phyloP scores from a whole-genome alignment of 2,329 filamentous ascomycete genomes.

The Neocucurbitaria cava region DNA sequence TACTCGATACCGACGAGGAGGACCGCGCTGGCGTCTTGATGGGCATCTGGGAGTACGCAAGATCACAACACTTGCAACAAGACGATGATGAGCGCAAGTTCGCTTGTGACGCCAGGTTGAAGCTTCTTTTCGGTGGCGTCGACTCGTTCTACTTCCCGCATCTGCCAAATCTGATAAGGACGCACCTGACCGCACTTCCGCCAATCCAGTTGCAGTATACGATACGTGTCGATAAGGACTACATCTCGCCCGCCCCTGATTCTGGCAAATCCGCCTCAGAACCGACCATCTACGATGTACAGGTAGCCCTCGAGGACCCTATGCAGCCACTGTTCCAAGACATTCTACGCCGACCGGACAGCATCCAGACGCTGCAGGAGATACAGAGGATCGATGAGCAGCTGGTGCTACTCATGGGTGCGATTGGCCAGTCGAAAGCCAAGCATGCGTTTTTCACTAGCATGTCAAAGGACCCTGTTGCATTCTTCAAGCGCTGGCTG shows the following conservation, averaged over 20 bases:
- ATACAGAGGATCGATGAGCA: conserved; percentile 83
- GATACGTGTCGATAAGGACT: conserved; percentile 79
- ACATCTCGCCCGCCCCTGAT: conserved; percentile 67
- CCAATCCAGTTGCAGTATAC: conserved; percentile 89
- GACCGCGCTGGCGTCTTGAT: conserved; percentile 88
- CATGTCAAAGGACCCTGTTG: conserved; percentile 80
- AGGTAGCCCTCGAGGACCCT: conserved; percentile 83
- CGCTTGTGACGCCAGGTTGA: conserved; percentile 83
- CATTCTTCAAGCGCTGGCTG: conserved; percentile 86
- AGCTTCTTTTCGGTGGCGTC: conserved; percentile 72
- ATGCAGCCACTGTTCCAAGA: conserved; percentile 71
- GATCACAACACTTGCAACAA: conserved; percentile 83
- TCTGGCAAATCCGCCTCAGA: conserved; percentile 69
- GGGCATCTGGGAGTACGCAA: conserved; percentile 95
- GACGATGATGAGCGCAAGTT: conserved; percentile 95
- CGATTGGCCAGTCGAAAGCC: conserved; percentile 82
- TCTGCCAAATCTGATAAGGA: conserved; percentile 79
- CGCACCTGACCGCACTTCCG: conserved; percentile 78
- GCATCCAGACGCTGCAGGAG: conserved; percentile 73
- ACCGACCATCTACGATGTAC: conserved; percentile 89
- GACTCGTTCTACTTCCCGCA: conserved; percentile 86
- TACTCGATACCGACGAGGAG: conserved; percentile 86
- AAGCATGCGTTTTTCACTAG: conserved; percentile 88
- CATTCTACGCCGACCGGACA: conserved; percentile 49
- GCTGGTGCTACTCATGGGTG: conserved; percentile 81